phyloP scores from a whole-genome alignment of 176 grass and related monocot genomes.

The Ananas comosus region DNA sequence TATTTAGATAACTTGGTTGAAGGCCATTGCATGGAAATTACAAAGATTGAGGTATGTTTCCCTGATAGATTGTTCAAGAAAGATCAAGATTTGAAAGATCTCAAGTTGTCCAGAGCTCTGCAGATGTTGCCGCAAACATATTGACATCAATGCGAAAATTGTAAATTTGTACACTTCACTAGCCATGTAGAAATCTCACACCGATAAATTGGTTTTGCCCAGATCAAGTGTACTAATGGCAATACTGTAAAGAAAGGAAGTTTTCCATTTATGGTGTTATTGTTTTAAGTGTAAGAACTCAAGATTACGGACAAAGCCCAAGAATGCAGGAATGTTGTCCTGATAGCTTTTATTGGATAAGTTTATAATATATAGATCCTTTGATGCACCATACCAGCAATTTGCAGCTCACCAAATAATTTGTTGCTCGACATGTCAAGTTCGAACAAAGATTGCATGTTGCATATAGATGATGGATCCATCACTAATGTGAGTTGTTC shows the following conservation, averaged over 20 bases:
- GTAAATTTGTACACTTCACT: background rate
- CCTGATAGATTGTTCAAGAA: too few species aligned
- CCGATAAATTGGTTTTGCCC: conserved; percentile 23
- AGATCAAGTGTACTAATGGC: conserved; percentile 21
- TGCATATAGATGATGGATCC: conserved; percentile 12
- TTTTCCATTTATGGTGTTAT: conserved; percentile 31
- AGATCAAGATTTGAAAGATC: too few species aligned
- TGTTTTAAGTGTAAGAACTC: conserved; percentile 3
- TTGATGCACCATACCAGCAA: background rate
- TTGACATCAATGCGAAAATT: conserved; percentile 19
- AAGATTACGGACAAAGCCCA: too few species aligned
- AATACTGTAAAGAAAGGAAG: conserved; percentile 25
- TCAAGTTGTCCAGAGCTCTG: background rate
- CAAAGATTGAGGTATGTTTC: too few species aligned
- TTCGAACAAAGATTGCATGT: fast-evolving
- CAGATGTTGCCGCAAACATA: conserved; percentile 26
- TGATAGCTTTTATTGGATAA: too few species aligned
- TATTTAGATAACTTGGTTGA: background rate
- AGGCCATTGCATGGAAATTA: conserved; percentile 19
- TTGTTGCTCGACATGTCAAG: conserved; percentile 18
- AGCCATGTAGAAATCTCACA: conserved; percentile 36
- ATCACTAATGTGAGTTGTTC: conserved; percentile 20
- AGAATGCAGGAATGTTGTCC: too few species aligned
- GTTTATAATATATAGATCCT: background rate
- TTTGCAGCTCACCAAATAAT: conserved; percentile 5